phyloP scores from a whole-genome alignment of 345 rosid genomes.

The Corymbia maculata region DNA sequence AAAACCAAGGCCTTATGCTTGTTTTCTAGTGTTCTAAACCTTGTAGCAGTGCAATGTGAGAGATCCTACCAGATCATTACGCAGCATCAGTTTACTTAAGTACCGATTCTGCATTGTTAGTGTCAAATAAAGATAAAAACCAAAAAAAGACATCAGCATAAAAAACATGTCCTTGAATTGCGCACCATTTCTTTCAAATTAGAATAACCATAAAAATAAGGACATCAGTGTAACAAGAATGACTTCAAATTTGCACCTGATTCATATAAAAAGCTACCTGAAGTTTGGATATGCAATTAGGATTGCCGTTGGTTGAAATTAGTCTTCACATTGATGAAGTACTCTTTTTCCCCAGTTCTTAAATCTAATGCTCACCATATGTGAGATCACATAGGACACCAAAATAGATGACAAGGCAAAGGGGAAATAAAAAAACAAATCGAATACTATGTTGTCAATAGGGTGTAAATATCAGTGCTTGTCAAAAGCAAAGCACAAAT shows the following conservation, averaged over 20 bases:
- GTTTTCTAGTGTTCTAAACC: conserved; percentile 52
- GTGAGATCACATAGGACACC: background rate
- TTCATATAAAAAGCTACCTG: background rate
- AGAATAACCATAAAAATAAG: background rate
- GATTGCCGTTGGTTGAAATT: background rate
- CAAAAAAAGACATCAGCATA: background rate
- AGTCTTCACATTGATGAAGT: background rate
- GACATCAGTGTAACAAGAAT: background rate
- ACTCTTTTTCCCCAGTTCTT: background rate
- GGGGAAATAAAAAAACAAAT: background rate
- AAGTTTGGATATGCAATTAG: background rate
- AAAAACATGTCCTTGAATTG: background rate
- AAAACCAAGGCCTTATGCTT: conserved; percentile 57
- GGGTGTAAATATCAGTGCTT: background rate
- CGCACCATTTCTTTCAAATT: background rate
- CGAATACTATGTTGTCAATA: background rate
- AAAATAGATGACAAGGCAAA: background rate
- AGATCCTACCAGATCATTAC: conserved; percentile 35
- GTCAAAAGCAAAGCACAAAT: background rate
- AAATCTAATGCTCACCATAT: background rate
- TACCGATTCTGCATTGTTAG: background rate
- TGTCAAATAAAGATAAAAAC: background rate
- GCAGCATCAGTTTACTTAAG: background rate
- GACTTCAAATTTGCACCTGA: background rate
- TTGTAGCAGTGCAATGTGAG: conserved; percentile 52